These are phyloP conservation scores for Penicillium olsonii DNA, from an alignment of 2,329 filamentous ascomycete species.

Conservation along the genomic window DNA sequence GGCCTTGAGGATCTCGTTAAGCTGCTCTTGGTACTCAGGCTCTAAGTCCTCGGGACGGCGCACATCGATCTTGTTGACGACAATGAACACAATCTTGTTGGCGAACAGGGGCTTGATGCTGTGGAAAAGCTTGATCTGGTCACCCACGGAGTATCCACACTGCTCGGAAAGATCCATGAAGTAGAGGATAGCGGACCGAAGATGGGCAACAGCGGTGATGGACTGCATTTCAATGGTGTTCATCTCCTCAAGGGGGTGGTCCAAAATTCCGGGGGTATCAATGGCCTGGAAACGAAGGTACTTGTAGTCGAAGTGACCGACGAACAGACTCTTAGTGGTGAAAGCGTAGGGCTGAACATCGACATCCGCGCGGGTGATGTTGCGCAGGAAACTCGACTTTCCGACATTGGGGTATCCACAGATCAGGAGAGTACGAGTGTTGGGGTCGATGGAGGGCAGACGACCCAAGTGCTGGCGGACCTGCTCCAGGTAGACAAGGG, in stretches of 20 bases:
- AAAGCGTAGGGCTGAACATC: conserved; percentile 98
- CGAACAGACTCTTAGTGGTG: conserved; percentile 95
- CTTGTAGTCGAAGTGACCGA: conserved; percentile 97
- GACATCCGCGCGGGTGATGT: conserved; percentile 89
- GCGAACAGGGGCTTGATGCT: conserved; percentile 96
- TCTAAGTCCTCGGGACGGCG: conserved; percentile 84
- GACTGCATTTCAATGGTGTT: conserved; percentile 99
- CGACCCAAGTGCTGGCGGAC: conserved; percentile 95
- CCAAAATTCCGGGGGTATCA: conserved; percentile 96
- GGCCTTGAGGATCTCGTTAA: conserved; percentile 78
- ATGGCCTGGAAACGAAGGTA: conserved; percentile 89
- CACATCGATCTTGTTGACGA: conserved; percentile 98
- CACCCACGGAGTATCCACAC: conserved; percentile 89
- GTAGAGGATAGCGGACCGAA: conserved; percentile 92
- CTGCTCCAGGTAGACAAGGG: conserved; percentile 92
- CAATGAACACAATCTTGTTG: conserved; percentile 95
- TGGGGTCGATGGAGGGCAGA: conserved; percentile 97
- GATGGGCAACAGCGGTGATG: conserved; percentile 95
- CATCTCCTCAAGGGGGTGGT: conserved; percentile 98
- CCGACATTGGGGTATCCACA: conserved; percentile 98
- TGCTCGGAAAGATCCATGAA: conserved; percentile 98
- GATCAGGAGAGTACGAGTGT: conserved; percentile 91
- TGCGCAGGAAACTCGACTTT: conserved; percentile 93
- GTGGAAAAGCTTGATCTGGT: conserved; percentile 92
- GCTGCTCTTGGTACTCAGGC: conserved; percentile 71